Evolutionary conservation across 2,329 filamentous ascomycete species (phyloP).

Genomic region (Beauveria varroae): DNA sequence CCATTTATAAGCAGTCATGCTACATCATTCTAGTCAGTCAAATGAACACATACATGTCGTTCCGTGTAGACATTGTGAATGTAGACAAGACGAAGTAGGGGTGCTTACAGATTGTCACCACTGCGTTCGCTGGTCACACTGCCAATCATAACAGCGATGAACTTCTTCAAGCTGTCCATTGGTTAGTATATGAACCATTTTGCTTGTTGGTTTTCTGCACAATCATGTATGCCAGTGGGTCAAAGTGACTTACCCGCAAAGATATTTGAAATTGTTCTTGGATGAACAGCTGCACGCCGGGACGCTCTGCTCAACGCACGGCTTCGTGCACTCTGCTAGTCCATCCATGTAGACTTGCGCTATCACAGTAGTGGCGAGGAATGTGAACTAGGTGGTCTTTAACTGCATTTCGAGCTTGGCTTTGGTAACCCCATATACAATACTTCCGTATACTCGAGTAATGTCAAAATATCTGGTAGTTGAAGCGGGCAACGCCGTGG

Average conservation of each 20-base stretch:
- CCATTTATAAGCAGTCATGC: background rate
- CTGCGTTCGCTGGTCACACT: background rate
- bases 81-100: background rate
- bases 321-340: background rate
- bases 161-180: background rate
- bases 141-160: background rate
- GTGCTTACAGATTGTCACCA: background rate
- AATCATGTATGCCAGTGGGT: background rate
- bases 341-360: constrained; percentile 13
- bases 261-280: constrained; percentile 13
- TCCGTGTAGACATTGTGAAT: too few species aligned
- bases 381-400: constrained; percentile 13
- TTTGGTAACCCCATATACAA: background rate
- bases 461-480: background rate
- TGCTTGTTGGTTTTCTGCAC: background rate
- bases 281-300: constrained; percentile 10
- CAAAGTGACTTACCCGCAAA: constrained; percentile 12
- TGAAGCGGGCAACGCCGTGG: background rate
- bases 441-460: too few species aligned
- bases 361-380: constrained; percentile 17
- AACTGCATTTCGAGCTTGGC: constrained; percentile 16
- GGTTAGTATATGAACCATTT: background rate
- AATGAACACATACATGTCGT: background rate
- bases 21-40: background rate
- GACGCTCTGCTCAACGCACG: constrained; percentile 14